Evolutionary conservation across 305 asterid species (phyloP).

Genomic region (Andrographis paniculata): DNA sequence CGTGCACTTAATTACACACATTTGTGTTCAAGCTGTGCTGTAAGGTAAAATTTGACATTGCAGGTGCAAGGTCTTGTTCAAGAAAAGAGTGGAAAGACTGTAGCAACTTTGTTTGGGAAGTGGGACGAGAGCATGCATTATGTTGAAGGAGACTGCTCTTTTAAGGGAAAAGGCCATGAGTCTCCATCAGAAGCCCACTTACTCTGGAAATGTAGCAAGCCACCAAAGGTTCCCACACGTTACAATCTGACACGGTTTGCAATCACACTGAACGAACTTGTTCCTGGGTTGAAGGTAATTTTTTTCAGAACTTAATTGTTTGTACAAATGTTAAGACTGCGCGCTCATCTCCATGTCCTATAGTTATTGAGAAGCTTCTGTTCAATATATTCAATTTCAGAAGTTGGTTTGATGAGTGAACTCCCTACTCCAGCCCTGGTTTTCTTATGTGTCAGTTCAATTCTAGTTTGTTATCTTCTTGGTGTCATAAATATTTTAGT

Average conservation of each 20-base stretch:
- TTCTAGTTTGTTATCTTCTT: too few species aligned
- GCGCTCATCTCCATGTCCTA: too few species aligned
- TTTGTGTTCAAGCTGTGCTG: background rate
- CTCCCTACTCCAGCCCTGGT: too few species aligned
- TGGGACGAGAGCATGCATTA: slow-evolving; percentile 67
- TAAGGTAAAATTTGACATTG: slow-evolving; percentile 1
- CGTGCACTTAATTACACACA: background rate
- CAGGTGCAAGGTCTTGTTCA: slow-evolving; percentile 68
- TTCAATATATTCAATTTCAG: too few species aligned
- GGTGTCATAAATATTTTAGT: too few species aligned
- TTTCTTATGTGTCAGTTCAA: background rate
- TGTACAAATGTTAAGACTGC: too few species aligned
- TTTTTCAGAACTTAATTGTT: background rate
- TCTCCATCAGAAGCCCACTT: slow-evolving; percentile 44
- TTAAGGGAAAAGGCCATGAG: slow-evolving; percentile 40
- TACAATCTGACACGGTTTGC: slow-evolving; percentile 66
- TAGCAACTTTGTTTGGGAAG: slow-evolving; percentile 60
- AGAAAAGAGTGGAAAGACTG: slow-evolving; percentile 47
- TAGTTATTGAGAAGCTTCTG: too few species aligned
- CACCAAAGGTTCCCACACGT: slow-evolving; percentile 51
- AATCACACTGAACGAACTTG: slow-evolving; percentile 56
- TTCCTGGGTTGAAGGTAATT: slow-evolving; percentile 53
- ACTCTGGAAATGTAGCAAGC: slow-evolving; percentile 61
- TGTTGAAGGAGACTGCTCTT: slow-evolving; percentile 35
- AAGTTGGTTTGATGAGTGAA: too few species aligned